Base-by-base conservation (phyloP, 2,329 filamentous ascomycete genomes). In the Aspergillus puulaauensis region DNA sequence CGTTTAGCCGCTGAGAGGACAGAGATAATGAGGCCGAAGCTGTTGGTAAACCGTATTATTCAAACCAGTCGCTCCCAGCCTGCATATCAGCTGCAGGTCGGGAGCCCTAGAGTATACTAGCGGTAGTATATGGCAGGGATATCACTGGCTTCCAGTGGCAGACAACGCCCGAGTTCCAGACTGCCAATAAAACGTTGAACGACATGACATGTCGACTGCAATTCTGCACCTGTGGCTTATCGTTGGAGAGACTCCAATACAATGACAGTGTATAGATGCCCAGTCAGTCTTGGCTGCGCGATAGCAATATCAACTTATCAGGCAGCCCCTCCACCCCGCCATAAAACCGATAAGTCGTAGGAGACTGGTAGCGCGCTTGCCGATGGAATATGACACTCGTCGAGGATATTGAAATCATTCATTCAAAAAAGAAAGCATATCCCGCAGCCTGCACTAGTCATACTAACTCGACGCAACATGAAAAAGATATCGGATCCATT, bases 31-130 rank as follows among this genome's bases (percentile, higher is more conserved):
- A 48, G 48, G 43, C 37, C 50, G 56, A 59, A 49, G 52, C 55
- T 52, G 58, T 70, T 68, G 63, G 61, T 66, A 68, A 69, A 55
- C 54, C 31, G 35, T 59, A 60, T 69, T 70, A 70, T 66, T 31
- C 63, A 67, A 60, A 66, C 54, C 39, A 52, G 23, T 52, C 27
- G 54, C 57, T 52, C 31, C 56, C 59, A 56, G 49, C 33, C 48
- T 61, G 63, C 68, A 69, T 70, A 70, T 70, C 68, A 68, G 62
- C 62, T 66, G 66, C 61, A 66, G 61, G 61, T 59, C 54, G 44
- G 44, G 24, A 24, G 44, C 44, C 24, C 27, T 14, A 24, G 44
- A 23, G n/a, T 46, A 31, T 46, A 31, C 44, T 46, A 46, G 14
- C 11, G 21, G 44, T 2, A n/a, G 44, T 33, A 27, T 33, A 21